A percentile compares a stretch with the other conserved stretches of the same genome.
Evolutionary conservation across 768 basidiomycete species (phyloP).

Genomic region (Russula vinacea): DNA sequence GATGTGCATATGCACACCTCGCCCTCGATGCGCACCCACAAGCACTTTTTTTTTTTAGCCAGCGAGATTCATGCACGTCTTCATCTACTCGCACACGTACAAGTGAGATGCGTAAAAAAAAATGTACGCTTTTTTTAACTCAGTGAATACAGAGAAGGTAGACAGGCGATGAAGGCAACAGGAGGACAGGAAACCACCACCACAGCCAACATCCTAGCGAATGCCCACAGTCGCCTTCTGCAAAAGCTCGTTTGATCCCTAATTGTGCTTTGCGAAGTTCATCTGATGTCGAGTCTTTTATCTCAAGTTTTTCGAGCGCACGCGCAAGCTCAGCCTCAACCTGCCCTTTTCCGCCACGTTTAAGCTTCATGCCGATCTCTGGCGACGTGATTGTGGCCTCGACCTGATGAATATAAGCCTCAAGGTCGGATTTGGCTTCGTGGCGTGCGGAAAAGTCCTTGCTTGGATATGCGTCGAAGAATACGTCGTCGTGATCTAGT

Average conservation of each 20-base stretch:
- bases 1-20: too few relatives aligned
- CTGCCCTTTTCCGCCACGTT: slow-evolving; percentile 91
- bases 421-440: slow-evolving; percentile 97
- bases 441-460: slow-evolving; percentile 98
- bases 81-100: neutral
- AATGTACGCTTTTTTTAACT: slow-evolving; percentile 16
- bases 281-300: slow-evolving; percentile 89
- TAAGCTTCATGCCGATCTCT: slow-evolving; percentile 97
- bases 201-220: slow-evolving; percentile 49
- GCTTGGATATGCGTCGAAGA: slow-evolving; percentile 41
- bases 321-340: slow-evolving; percentile 98
- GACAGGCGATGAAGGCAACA: slow-evolving; percentile 30
- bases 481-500: slow-evolving; percentile 30
- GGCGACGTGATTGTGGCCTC: slow-evolving; percentile 94
- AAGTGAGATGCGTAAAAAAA: neutral
- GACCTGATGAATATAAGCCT: slow-evolving; percentile 96
- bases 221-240: slow-evolving; percentile 96
- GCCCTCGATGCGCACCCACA: too few relatives aligned
- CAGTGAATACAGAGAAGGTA: slow-evolving; percentile 23
- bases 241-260: slow-evolving; percentile 90
- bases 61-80: neutral
- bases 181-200: slow-evolving; percentile 1
- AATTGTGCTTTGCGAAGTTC: slow-evolving; percentile 96
- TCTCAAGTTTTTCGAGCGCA: slow-evolving; percentile 97
- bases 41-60: too few relatives aligned